A percentile compares a stretch with the other conserved stretches of the same genome.
These are phyloP conservation scores for Tritrichomonas musculus DNA, from an alignment of 208 protist species.

Conservation along the genomic window DNA sequence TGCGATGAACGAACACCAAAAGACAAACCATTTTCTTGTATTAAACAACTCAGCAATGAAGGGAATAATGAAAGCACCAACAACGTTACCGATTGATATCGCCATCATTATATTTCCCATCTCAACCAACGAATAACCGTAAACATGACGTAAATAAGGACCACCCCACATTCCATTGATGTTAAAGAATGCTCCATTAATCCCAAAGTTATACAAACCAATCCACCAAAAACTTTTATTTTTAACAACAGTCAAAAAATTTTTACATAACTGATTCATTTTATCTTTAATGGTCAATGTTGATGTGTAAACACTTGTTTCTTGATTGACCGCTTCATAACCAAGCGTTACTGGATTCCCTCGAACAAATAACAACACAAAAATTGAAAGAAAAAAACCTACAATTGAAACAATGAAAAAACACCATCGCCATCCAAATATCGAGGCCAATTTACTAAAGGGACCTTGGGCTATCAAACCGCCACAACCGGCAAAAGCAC, in stretches of 20 bases:
- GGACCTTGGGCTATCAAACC: neutral
- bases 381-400: neutral
- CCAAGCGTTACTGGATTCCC: neutral
- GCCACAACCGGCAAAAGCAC: neutral
- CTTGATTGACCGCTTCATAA: neutral
- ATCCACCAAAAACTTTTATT: neutral
- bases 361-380: neutral
- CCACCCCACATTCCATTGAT: neutral
- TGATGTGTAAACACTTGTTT: neutral
- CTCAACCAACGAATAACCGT: neutral
- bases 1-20: no score
- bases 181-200: neutral
- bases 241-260: neutral
- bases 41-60: no score
- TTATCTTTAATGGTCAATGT: no score
- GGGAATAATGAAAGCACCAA: neutral
- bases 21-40: neutral
- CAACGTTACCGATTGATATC: neutral
- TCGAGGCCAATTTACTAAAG: neutral
- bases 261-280: no score
- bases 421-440: neutral
- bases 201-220: neutral
- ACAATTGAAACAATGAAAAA: no score
- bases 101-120: neutral
- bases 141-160: conserved; percentile 5